Conservation (phyloP, 2,329 filamentous ascomycete genomes). For the Colletotrichum graminicola region DNA sequence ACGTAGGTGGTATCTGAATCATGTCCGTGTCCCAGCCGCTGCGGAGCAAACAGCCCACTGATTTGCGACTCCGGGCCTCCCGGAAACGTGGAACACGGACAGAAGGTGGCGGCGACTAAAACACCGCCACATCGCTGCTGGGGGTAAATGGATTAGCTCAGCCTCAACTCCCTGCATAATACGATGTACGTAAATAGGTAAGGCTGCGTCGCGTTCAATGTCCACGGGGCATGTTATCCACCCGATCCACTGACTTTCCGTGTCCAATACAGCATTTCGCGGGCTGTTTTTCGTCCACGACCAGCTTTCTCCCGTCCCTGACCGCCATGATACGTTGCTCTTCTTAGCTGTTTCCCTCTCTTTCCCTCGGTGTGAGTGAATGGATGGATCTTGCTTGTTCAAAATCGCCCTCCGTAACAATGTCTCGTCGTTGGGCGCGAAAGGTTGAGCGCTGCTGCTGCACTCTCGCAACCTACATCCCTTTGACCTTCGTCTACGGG, state of each 20-base stretch:
- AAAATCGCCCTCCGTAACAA: constrained; percentile 54
- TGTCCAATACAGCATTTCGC: constrained; percentile 24
- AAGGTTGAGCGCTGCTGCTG: constrained; percentile 88
- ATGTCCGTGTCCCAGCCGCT: background rate
- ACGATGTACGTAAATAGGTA: background rate
- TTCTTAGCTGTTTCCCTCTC: constrained; percentile 18
- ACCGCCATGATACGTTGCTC: constrained; percentile 36
- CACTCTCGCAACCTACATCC: constrained; percentile 81
- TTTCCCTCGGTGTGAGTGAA: constrained; percentile 34
- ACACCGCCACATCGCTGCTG: constrained; percentile 10
- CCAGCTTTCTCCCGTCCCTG: constrained; percentile 26
- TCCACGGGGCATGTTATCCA: constrained; percentile 8
- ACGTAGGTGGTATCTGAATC: background rate
- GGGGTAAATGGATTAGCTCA: constrained; percentile 6
- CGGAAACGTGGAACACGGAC: constrained; percentile 3
- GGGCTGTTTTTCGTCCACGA: constrained; percentile 28
- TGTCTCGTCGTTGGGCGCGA: constrained; percentile 74
- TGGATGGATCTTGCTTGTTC: constrained; percentile 39
- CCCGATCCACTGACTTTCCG: constrained; percentile 27
- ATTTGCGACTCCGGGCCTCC: background rate
- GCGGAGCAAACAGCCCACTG: constrained; percentile 17
- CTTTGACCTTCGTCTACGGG: constrained; percentile 89
- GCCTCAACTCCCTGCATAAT: constrained; percentile 23
- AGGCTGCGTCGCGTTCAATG: constrained; percentile 1
- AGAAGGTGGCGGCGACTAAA: background rate